Percentiles rank a stretch among this genome's conserved stretches.
phyloP scores from a whole-genome alignment of 2,329 filamentous ascomycete genomes.

The Thelonectria rubi region DNA sequence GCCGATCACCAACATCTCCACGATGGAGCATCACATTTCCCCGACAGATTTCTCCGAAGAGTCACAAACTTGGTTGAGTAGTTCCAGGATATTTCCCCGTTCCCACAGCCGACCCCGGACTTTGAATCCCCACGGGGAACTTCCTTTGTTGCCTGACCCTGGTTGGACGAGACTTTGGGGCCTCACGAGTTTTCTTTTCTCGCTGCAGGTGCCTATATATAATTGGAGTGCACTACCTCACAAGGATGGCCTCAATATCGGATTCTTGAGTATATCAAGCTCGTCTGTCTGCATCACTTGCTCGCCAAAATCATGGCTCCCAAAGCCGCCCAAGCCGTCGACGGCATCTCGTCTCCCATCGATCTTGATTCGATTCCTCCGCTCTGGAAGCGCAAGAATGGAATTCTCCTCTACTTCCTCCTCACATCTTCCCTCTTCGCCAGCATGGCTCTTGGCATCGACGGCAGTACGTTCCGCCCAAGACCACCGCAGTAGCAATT shows the following conservation, averaged over 20 bases:
- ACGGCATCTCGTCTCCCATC: constrained; percentile 45
- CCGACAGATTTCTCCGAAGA: background rate
- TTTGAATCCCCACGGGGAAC: constrained; percentile 34
- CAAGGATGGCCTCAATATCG: background rate
- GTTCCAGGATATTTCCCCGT: constrained; percentile 23
- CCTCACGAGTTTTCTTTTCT: background rate
- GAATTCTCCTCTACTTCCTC: constrained; percentile 53
- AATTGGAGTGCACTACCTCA: constrained; percentile 11
- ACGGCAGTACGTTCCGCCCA: constrained; percentile 43
- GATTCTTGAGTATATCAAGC: background rate
- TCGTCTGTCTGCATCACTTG: background rate
- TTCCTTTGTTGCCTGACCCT: constrained; percentile 13
- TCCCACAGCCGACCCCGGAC: constrained; percentile 24
- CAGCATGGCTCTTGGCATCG: constrained; percentile 53
- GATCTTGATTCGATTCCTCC: constrained; percentile 45
- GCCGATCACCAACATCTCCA: constrained; percentile 9
- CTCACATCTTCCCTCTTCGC: constrained; percentile 54
- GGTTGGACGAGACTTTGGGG: background rate
- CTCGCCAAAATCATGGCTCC: constrained; percentile 43
- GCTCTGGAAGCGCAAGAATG: constrained; percentile 53
- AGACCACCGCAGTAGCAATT: background rate
- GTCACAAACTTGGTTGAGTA: background rate
- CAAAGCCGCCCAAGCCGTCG: constrained; percentile 43
- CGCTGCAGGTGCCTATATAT: constrained; percentile 18
- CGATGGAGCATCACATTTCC: background rate